Conservation (phyloP, 2,329 filamentous ascomycete species). For the Botrytis squamosa region DNA sequence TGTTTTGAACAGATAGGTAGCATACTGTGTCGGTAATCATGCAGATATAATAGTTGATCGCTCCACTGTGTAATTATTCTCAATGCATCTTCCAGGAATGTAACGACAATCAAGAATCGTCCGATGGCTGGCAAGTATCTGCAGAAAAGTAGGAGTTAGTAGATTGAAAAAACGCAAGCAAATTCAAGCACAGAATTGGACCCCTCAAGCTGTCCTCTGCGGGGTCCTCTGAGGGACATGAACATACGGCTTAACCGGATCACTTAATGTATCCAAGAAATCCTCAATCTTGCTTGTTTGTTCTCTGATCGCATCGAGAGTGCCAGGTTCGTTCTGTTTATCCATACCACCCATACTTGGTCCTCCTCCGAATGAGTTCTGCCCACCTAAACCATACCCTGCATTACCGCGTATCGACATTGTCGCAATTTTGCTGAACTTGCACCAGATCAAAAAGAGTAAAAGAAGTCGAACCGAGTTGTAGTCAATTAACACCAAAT, state of each 20-base stretch:
- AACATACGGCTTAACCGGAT: constrained; percentile 91
- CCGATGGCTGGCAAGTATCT: constrained; percentile 94
- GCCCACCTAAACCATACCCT: constrained; percentile 43
- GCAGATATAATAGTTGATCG: constrained; percentile 90
- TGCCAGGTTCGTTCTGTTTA: constrained; percentile 39
- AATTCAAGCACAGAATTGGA: background rate
- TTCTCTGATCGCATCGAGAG: constrained; percentile 81
- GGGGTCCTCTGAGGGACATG: constrained; percentile 22
- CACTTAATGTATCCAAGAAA: constrained; percentile 78
- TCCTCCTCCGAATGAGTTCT: constrained; percentile 40
- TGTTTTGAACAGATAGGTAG: constrained; percentile 2
- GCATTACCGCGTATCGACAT: constrained; percentile 59
- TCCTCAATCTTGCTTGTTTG: constrained; percentile 99
- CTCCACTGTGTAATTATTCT: constrained; percentile 97
- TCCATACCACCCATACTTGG: constrained; percentile 36
- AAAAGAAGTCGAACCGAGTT: background rate
- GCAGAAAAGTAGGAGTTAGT: constrained; percentile 31
- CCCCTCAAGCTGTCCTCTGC: constrained; percentile 17
- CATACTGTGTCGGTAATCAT: constrained; percentile 88
- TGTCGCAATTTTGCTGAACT: constrained; percentile 36
- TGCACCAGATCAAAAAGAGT: constrained; percentile 29
- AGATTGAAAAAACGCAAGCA: background rate
- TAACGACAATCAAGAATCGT: constrained; percentile 96
- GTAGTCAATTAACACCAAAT: constrained; percentile 7
- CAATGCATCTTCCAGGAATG: constrained; percentile 94